Evolutionary conservation across 2,329 filamentous ascomycete species (phyloP).

Genomic region (Chaetomium sp.): DNA sequence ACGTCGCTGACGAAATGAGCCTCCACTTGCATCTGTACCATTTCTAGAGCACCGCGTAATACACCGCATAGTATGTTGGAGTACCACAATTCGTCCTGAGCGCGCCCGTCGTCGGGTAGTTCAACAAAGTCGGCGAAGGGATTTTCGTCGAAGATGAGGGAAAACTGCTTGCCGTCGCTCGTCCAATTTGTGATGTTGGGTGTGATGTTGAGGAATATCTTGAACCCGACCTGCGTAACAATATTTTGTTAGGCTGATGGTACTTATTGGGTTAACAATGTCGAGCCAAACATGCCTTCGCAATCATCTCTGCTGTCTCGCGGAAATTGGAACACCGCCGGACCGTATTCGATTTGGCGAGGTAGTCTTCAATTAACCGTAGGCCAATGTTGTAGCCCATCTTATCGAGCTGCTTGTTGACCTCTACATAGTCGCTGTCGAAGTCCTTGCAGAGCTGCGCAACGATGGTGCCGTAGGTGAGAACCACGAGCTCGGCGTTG

Average conservation of each 20-base stretch:
- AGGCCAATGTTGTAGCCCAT: conserved; percentile 99
- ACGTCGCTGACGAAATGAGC: conserved; percentile 94
- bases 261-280: background rate
- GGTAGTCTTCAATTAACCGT: conserved; percentile 92
- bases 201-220: conserved; percentile 97
- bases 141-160: conserved; percentile 92
- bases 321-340: conserved; percentile 87
- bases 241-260: background rate
- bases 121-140: conserved; percentile 96
- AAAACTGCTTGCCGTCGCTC: conserved; percentile 93
- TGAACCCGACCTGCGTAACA: conserved; percentile 75
- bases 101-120: conserved; percentile 87
- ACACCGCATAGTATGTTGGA: conserved; percentile 96
- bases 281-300: conserved; percentile 56
- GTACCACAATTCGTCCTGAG: conserved; percentile 97
- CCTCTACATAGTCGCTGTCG: conserved; percentile 85
- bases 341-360: conserved; percentile 88
- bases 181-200: conserved; percentile 94
- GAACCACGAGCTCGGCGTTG: conserved; percentile 92
- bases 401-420: conserved; percentile 96
- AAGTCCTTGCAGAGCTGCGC: conserved; percentile 95
- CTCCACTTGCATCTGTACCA: conserved; percentile 99
- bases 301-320: conserved; percentile 94
- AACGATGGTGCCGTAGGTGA: conserved; percentile 97
- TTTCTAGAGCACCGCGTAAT: conserved; percentile 83